Evolutionary conservation across 495 filamentous ascomycete genomes (phyloP).

Genomic region (Barbatosphaeria neglecta): DNA sequence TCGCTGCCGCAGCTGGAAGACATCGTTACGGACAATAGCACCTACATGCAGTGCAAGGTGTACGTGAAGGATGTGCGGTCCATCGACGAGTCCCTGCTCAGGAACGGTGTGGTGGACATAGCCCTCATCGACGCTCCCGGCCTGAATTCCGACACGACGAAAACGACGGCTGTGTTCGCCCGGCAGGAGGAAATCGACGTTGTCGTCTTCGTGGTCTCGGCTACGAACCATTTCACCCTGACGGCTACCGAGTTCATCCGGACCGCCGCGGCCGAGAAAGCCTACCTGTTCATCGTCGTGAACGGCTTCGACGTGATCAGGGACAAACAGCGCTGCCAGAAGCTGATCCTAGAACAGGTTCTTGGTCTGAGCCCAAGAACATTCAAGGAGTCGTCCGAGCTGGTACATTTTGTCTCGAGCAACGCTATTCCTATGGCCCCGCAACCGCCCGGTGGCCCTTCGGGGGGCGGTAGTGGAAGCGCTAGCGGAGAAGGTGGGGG

Average conservation of each 20-base stretch:
- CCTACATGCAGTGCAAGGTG: conserved; percentile 90
- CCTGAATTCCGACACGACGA: conserved; percentile 87
- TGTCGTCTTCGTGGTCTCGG: conserved; percentile 95
- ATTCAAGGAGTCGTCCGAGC: conserved; percentile 80
- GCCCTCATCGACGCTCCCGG: conserved; percentile 94
- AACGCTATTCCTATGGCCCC: conserved; percentile 74
- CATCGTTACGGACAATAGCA: conserved; percentile 76
- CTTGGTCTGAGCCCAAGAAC: conserved; percentile 74
- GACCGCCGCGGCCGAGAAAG: conserved; percentile 91
- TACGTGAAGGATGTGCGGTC: conserved; percentile 86
- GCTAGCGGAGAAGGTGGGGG: conserved; percentile 39
- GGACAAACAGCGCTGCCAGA: conserved; percentile 71
- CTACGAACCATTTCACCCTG: conserved; percentile 92
- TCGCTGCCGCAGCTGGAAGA: conserved; percentile 65
- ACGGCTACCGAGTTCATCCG: conserved; percentile 95
- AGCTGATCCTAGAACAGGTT: conserved; percentile 87
- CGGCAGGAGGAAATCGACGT: conserved; percentile 98
- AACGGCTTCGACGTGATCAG: conserved; percentile 92
- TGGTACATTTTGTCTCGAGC: conserved; percentile 96
- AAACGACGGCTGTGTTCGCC: conserved; percentile 94
- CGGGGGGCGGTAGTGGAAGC: conserved; percentile 50
- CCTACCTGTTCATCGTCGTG: conserved; percentile 97
- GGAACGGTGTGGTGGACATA: conserved; percentile 97
- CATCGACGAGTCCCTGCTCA: conserved; percentile 87
- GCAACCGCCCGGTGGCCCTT: conserved; percentile 37